Evolutionary conservation across 1,284 basidiomycete species (phyloP).

Genomic region (Grifola frondosa): DNA sequence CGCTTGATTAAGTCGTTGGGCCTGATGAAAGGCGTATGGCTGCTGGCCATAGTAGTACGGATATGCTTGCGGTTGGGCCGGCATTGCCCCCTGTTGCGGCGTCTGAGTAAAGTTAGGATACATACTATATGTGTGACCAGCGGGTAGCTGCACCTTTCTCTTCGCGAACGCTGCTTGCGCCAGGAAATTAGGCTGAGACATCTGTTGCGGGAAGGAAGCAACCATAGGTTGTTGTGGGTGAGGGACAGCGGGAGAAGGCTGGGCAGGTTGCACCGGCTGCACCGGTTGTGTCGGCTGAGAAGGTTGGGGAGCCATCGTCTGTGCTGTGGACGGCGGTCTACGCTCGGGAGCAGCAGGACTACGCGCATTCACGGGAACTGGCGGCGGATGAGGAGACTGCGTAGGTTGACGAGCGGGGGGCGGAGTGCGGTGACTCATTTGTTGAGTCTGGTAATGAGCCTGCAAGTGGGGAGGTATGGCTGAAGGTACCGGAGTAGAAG

Average conservation of each 20-base stretch:
- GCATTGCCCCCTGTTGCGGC: not conserved
- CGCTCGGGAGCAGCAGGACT: conserved; percentile 15
- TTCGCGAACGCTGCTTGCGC: conserved; percentile 1
- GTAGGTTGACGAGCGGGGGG: conserved; percentile 13
- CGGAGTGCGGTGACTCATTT: conserved; percentile 11
- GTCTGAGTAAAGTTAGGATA: too few relatives aligned
- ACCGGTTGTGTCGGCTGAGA: not conserved
- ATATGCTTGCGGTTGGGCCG: conserved; percentile 6
- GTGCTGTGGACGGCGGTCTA: conserved; percentile 13
- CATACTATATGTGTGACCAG: conserved; percentile 2
- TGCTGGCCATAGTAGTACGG: conserved; percentile 8
- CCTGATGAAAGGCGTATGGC: conserved; percentile 9
- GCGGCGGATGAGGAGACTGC: conserved; percentile 17
- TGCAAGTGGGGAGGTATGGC: conserved; percentile 22
- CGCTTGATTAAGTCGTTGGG: conserved; percentile 6
- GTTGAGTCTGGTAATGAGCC: conserved; percentile 13
- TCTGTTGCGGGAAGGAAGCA: conserved; percentile 15
- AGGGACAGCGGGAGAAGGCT: conserved; percentile 3
- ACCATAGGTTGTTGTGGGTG: conserved; percentile 20
- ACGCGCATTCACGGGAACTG: conserved; percentile 15
- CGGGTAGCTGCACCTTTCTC: conserved; percentile 2
- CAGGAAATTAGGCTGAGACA: not conserved
- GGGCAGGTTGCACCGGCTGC: conserved; percentile 6
- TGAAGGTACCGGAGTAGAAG: conserved; percentile 17
- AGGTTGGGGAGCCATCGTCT: conserved; percentile 4